These are phyloP conservation scores for Xerocomus spinulosus DNA, from an alignment of 768 basidiomycete species.

Conservation along the genomic window DNA sequence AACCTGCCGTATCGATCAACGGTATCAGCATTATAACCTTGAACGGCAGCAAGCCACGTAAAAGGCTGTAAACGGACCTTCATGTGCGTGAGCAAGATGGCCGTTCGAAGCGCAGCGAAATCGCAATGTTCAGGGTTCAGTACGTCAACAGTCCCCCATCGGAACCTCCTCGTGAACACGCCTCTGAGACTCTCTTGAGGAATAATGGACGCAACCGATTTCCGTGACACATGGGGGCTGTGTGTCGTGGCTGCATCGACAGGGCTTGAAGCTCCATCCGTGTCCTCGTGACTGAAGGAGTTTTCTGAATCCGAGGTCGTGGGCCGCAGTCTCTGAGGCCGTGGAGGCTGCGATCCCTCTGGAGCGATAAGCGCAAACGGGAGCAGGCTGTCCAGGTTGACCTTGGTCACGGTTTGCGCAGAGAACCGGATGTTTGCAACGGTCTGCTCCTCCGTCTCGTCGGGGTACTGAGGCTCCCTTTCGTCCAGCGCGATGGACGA, in stretches of 20 bases:
- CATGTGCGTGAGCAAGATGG: conserved; percentile 79
- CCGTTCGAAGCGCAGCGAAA: conserved; percentile 78
- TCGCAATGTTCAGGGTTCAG: conserved; percentile 85
- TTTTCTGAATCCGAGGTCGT: conserved; percentile 19
- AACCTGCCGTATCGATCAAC: conserved; percentile 42
- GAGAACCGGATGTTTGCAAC: conserved; percentile 76
- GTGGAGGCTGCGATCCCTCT: conserved; percentile 46
- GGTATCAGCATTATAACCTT: conserved; percentile 4
- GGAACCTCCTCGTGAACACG: conserved; percentile 70
- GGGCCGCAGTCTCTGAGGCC: conserved; percentile 15
- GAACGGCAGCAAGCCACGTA: conserved; percentile 17
- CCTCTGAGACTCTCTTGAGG: conserved; percentile 69
- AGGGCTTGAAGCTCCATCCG: conserved; percentile 14
- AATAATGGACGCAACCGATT: conserved; percentile 34
- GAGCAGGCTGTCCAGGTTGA: conserved; percentile 52
- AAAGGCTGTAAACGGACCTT: conserved; percentile 49
- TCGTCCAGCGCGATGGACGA: conserved; percentile 54
- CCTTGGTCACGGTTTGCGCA: conserved; percentile 59
- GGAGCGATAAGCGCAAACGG: conserved; percentile 82
- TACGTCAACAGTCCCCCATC: conserved; percentile 89
- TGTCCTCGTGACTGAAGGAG: conserved; percentile 16
- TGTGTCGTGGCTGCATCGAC: conserved; percentile 33
- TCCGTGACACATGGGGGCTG: conserved; percentile 35
- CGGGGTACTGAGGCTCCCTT: conserved; percentile 52
- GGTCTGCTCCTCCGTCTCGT: conserved; percentile 59